These are phyloP conservation scores for Neurospora sp. DNA, from an alignment of 2,329 filamentous ascomycete genomes.

Conservation along the genomic window DNA sequence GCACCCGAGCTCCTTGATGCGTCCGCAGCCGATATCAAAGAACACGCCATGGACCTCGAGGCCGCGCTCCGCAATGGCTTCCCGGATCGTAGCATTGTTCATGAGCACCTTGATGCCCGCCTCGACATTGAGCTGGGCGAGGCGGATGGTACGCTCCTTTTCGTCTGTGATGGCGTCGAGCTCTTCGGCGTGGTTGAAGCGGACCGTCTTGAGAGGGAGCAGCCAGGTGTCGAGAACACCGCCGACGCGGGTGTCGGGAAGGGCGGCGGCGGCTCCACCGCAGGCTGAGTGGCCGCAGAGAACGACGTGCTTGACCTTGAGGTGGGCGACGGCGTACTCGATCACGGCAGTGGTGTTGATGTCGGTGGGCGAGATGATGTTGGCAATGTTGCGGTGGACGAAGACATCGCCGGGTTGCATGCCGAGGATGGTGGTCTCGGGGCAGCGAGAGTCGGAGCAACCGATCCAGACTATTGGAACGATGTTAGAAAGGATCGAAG, in stretches of 20 bases:
- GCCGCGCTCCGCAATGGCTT: constrained; percentile 60
- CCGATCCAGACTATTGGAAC: constrained; percentile 60
- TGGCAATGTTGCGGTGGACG: constrained; percentile 85
- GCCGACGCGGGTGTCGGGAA: constrained; percentile 35
- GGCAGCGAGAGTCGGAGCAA: constrained; percentile 76
- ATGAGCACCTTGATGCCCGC: constrained; percentile 57
- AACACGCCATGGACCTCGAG: constrained; percentile 69
- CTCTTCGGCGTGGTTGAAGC: constrained; percentile 40
- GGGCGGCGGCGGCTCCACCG: constrained; percentile 54
- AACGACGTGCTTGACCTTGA: constrained; percentile 62
- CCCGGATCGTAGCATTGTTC: constrained; percentile 57
- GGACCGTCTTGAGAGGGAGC: constrained; percentile 37
- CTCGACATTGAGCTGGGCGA: constrained; percentile 71
- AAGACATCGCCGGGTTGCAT: constrained; percentile 77
- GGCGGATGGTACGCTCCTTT: constrained; percentile 43
- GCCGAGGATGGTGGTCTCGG: constrained; percentile 72
- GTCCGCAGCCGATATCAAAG: constrained; percentile 50
- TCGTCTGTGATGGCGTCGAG: constrained; percentile 43
- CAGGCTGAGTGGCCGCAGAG: constrained; percentile 61
- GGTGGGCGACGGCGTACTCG: constrained; percentile 64
- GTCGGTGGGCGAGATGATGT: constrained; percentile 66
- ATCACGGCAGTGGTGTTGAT: constrained; percentile 67
- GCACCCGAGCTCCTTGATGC: constrained; percentile 37
- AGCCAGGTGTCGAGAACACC: constrained; percentile 48
- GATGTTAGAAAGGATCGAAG: neutral